Evolutionary conservation across 2,329 filamentous ascomycete species (phyloP).

Genomic region (Diplocarpon rosae): DNA sequence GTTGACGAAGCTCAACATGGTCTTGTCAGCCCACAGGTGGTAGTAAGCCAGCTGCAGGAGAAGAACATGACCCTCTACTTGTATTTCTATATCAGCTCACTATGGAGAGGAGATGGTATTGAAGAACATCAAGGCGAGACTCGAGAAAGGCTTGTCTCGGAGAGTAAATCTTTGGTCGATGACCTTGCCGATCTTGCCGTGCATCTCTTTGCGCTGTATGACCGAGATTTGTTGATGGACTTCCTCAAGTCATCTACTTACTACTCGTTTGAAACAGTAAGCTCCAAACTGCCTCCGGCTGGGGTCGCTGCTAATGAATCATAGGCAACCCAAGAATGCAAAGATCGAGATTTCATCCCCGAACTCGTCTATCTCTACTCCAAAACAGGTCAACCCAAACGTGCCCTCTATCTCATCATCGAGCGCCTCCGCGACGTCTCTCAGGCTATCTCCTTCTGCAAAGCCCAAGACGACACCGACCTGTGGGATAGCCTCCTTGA

Average conservation of each 20-base stretch:
- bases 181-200: constrained; percentile 80
- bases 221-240: constrained; percentile 70
- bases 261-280: constrained; percentile 72
- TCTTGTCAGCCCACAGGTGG: constrained; percentile 64
- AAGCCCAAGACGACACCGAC: constrained; percentile 82
- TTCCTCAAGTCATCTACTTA: constrained; percentile 76
- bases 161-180: constrained; percentile 63
- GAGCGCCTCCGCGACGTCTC: constrained; percentile 84
- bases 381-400: constrained; percentile 88
- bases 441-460: constrained; percentile 88
- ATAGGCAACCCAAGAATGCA: constrained; percentile 65
- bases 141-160: constrained; percentile 44
- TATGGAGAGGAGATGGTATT: constrained; percentile 70
- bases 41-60: constrained; percentile 65
- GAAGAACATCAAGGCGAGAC: constrained; percentile 42
- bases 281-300: constrained; percentile 1
- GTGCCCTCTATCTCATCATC: constrained; percentile 85
- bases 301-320: constrained; percentile 8
- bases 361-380: constrained; percentile 94
- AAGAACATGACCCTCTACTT: constrained; percentile 63
- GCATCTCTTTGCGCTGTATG: constrained; percentile 74
- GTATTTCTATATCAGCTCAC: constrained; percentile 79
- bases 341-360: constrained; percentile 68
- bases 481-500: constrained; percentile 91
- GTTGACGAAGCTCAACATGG: constrained; percentile 88